phyloP scores from a whole-genome alignment of 164 flowering plant genomes.

The Nymphaea thermarum region DNA sequence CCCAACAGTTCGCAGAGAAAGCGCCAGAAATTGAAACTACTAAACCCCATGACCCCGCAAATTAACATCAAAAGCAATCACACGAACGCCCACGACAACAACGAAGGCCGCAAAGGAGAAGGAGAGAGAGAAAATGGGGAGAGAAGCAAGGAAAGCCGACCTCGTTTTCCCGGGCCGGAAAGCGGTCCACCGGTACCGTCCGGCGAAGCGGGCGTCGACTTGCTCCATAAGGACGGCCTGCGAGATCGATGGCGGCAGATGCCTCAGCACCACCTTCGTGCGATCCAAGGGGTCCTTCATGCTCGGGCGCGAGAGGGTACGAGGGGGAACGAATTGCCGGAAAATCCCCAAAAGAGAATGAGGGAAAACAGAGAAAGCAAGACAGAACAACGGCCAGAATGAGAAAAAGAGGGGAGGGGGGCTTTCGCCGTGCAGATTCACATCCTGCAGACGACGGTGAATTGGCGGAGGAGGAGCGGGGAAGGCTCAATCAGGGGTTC shows the following conservation, averaged over 20 bases:
- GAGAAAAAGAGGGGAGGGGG: no score
- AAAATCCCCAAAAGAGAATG: no score
- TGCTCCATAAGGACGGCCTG: constrained; percentile 51
- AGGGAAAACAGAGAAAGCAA: no score
- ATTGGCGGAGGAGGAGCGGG: no score
- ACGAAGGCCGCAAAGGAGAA: not conserved
- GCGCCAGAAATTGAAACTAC: not conserved
- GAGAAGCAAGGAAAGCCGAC: constrained; percentile 12
- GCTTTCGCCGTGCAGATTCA: no score
- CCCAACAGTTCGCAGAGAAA: not conserved
- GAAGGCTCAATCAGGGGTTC: no score
- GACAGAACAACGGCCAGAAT: no score
- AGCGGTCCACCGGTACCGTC: constrained; percentile 55
- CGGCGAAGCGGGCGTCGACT: constrained; percentile 46
- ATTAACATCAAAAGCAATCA: not conserved
- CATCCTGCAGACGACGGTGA: no score
- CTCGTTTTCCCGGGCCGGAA: constrained; percentile 68
- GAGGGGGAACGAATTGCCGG: not conserved
- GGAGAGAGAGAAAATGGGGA: not conserved
- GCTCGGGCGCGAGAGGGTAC: not conserved
- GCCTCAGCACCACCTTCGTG: constrained; percentile 81
- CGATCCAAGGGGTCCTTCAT: constrained; percentile 62
- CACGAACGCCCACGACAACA: not conserved
- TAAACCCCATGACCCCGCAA: not conserved
- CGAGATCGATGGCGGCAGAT: constrained; percentile 76